Evolutionary conservation across 1,284 basidiomycete genomes (phyloP).

Genomic region (Puccinia polysora): DNA sequence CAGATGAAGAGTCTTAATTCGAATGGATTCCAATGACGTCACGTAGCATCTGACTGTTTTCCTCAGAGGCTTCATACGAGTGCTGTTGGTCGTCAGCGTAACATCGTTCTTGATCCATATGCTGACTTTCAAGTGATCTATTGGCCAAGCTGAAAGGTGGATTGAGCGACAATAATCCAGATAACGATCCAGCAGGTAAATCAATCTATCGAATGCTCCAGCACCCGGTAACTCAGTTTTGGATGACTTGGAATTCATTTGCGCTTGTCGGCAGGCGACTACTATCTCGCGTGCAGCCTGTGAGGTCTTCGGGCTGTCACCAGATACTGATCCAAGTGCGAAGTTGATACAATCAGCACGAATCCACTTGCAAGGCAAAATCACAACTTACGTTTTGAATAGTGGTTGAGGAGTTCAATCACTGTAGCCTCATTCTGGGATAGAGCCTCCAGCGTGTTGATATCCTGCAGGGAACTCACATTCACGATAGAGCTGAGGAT

Average conservation of each 20-base stretch:
- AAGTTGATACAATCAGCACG: too few relatives aligned
- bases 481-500: constrained; percentile 22
- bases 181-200: constrained; percentile 41
- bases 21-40: constrained; percentile 27
- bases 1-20: constrained; percentile 21
- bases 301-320: constrained; percentile 1
- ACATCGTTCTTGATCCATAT: constrained; percentile 41
- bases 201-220: constrained; percentile 34
- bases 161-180: constrained; percentile 25
- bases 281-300: constrained; percentile 17
- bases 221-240: constrained; percentile 1
- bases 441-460: constrained; percentile 8
- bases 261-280: constrained; percentile 24
- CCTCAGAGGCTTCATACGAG: constrained; percentile 28
- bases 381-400: constrained; percentile 17
- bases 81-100: constrained; percentile 24
- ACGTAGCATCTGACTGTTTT: constrained; percentile 43
- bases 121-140: constrained; percentile 36
- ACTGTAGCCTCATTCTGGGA: constrained; percentile 20
- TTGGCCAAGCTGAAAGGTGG: constrained; percentile 25
- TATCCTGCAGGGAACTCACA: constrained; percentile 15
- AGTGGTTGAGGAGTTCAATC: constrained; percentile 28
- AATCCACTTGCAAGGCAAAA: too few relatives aligned
- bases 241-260: neutral
- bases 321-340: constrained; percentile 2